Evolutionary conservation across 495 filamentous ascomycete genomes (phyloP), one percentile per base, ranked within the genome.

Genomic region (Parmelia sp.): DNA sequence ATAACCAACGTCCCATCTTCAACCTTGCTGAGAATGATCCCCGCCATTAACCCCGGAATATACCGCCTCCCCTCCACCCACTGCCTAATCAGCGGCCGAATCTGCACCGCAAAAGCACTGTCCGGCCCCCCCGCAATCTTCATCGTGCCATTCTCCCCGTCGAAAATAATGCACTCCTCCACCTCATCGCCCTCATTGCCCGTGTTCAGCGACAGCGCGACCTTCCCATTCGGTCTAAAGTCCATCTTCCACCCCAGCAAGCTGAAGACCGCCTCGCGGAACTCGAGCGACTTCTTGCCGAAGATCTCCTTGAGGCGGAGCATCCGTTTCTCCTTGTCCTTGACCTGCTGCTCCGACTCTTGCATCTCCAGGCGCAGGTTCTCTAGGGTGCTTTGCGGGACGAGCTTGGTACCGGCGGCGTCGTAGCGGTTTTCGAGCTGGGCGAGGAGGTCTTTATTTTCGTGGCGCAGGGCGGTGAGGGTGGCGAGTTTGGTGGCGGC

Each of bases 121-220:
- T 90, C 84, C 7, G 91, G 90, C 0, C 94, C 94, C 8, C 94
- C 94, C 21, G 86, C 88, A 64, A 97, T 88, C 79, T 97, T 97
- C 94, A 98, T 98, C 29, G 90, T 96, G 33, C 94, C 86, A 66
- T 89, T 88, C 75, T 97, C 93, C 29, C 93, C 95, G 77, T 99
- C 94, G 75, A 99, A 97, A 1, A 96, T 84, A 65, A 99, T 96
- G 57, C 87, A 91, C 57, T 83, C 92, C 89, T 75, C 91, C 80
- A 72, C 83, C 53, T 77, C 72, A 77, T 74, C 61, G 80, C 91
- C 90, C 73, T 90, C 82, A 70, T 82, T 61, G 74, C 83, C 61
- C 75, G 75, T 77, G 17, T 81, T 76, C 67, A 76, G 69, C 27
- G 74, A 92, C 58, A 96, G 88, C 19, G 88, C 83, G 70, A 96